Evolutionary conservation across 352 stramenopile genomes (phyloP).

Genomic region (Phytophthora cryptogea): DNA sequence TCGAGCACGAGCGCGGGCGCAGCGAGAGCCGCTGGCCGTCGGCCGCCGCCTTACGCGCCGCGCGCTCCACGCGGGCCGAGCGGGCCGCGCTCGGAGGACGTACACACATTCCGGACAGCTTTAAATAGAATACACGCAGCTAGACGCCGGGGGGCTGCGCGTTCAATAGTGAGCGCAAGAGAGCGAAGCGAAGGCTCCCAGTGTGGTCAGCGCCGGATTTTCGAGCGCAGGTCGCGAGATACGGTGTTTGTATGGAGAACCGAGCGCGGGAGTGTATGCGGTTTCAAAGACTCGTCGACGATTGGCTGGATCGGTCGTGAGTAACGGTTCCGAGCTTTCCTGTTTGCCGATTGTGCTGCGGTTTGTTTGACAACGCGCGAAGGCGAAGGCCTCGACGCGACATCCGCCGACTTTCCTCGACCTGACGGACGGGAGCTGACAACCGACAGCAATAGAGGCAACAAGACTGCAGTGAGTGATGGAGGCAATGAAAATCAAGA

Average conservation of each 20-base stretch:
- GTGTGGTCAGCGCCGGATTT: conserved; percentile 3
- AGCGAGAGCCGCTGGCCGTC: conserved; percentile 14
- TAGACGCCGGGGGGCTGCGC: neutral
- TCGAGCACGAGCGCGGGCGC: conserved; percentile 59
- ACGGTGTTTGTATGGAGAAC: neutral
- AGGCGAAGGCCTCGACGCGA: neutral
- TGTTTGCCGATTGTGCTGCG: conserved; percentile 19
- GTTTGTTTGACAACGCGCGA: conserved; percentile 15
- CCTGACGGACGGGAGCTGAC: conserved; percentile 12
- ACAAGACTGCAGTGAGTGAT: conserved; percentile 1
- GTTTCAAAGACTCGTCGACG: conserved; percentile 2
- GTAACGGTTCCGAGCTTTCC: conserved; percentile 20
- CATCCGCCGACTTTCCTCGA: conserved; percentile 10
- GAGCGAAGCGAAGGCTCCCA: neutral
- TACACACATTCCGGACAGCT: conserved; percentile 44
- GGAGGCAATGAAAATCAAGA: neutral
- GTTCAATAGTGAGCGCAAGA: conserved; percentile 35
- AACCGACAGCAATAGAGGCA: conserved; percentile 11
- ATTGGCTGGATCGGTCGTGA: conserved; percentile 22
- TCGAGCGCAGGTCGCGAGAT: neutral
- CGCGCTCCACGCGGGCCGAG: conserved; percentile 31
- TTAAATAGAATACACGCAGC: conserved; percentile 20
- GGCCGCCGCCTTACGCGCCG: conserved; percentile 27
- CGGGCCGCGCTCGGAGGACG: conserved; percentile 36
- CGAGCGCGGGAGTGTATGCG: neutral